Conservation (phyloP, 2,329 filamentous ascomycete species). For the Chalaropsis thielavioides region DNA sequence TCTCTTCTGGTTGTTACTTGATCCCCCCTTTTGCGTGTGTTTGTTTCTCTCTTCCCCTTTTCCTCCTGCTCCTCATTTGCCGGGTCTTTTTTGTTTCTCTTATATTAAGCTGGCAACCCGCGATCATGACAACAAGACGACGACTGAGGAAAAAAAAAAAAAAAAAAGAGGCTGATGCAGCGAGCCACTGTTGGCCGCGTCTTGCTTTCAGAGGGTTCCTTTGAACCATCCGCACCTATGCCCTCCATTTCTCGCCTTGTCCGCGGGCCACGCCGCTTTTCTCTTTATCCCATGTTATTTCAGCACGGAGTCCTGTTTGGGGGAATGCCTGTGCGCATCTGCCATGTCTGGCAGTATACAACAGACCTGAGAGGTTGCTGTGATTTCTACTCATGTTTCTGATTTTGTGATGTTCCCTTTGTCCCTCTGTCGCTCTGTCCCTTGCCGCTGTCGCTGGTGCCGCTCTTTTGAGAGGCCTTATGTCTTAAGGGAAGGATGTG, state of each 20-base stretch:
- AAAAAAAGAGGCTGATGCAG: too few relatives aligned
- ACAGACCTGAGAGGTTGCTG: background rate
- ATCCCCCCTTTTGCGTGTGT: constrained; percentile 14
- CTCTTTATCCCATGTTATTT: background rate
- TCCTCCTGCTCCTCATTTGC: constrained; percentile 20
- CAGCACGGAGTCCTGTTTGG: background rate
- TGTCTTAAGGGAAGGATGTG: background rate
- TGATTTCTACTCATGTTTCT: background rate
- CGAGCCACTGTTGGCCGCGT: too few relatives aligned
- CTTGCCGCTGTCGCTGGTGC: too few relatives aligned
- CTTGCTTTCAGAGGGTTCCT: too few relatives aligned
- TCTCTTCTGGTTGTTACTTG: constrained; percentile 4
- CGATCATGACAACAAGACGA: background rate
- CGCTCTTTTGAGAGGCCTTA: background rate
- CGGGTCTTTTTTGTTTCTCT: constrained; percentile 18
- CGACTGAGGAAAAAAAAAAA: too few relatives aligned
- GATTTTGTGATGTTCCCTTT: background rate
- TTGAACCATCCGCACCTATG: too few relatives aligned
- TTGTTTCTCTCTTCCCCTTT: constrained; percentile 15
- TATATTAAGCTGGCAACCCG: background rate
- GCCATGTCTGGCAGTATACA: background rate
- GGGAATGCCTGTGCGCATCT: background rate
- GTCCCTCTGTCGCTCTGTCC: background rate
- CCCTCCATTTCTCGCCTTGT: too few relatives aligned
- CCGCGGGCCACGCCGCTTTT: too few relatives aligned